These are phyloP conservation scores for Hymenochaete sp. DNA, from an alignment of 1,284 basidiomycete genomes.

Conservation along the genomic window DNA sequence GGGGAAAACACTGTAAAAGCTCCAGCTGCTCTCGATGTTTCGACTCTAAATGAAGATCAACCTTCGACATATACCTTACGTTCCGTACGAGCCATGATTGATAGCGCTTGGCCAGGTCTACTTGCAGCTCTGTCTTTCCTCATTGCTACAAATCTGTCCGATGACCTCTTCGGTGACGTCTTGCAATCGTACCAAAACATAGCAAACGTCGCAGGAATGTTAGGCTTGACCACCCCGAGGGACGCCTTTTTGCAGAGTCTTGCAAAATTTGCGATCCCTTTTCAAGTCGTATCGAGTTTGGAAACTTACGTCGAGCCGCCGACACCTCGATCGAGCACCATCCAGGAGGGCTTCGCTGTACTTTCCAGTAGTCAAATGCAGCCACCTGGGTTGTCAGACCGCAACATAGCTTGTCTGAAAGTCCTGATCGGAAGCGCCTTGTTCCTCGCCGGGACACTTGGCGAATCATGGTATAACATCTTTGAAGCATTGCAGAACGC, in stretches of 20 bases:
- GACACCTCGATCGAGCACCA: conserved; percentile 58
- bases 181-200: conserved; percentile 77
- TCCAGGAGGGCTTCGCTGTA: conserved; percentile 58
- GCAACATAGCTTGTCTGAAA: conserved; percentile 87
- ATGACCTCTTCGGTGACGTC: conserved; percentile 80
- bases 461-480: conserved; percentile 84
- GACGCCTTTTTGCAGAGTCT: conserved; percentile 88
- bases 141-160: conserved; percentile 81
- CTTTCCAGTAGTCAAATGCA: conserved; percentile 28
- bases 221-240: conserved; percentile 77
- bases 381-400: conserved; percentile 71
- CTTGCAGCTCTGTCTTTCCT: conserved; percentile 85
- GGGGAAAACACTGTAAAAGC: conserved; percentile 63
- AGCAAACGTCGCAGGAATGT: conserved; percentile 84
- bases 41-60: conserved; percentile 50
- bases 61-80: conserved; percentile 45
- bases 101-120: conserved; percentile 82
- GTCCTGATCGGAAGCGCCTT: conserved; percentile 73
- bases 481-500: conserved; percentile 89
- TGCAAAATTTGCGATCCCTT: conserved; percentile 82
- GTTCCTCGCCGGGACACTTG: conserved; percentile 79
- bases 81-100: conserved; percentile 70
- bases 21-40: conserved; percentile 63
- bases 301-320: conserved; percentile 57
- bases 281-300: conserved; percentile 76